Conservation (phyloP, 73 alveolate genomes). For the Durusdinium trenchii region DNA sequence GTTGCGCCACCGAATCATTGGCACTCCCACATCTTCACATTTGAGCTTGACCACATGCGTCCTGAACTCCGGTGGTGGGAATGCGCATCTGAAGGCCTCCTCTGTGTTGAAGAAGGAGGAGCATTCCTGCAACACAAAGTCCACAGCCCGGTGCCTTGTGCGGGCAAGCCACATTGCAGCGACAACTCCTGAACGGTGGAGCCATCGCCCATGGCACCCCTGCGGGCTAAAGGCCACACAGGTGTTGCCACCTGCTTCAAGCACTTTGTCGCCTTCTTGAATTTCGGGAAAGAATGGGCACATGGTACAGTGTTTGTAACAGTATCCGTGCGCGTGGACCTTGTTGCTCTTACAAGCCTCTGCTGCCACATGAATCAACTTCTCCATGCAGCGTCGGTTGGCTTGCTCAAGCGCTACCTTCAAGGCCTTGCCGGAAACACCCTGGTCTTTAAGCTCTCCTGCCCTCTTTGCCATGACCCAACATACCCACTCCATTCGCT, state of each 20-base stretch:
- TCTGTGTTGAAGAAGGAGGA: neutral
- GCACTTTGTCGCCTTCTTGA: neutral
- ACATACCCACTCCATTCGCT: neutral
- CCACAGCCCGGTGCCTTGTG: neutral
- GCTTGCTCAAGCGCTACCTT: neutral
- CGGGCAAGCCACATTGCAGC: neutral
- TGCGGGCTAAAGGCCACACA: conserved; percentile 31
- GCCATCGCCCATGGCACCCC: conserved; percentile 17
- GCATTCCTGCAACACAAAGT: conserved; percentile 36
- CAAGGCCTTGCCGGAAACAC: too few species aligned
- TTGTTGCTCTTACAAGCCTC: neutral
- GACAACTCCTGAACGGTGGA: neutral
- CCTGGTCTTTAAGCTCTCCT: neutral
- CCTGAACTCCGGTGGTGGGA: neutral
- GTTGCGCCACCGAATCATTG: neutral
- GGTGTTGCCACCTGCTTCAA: conserved; percentile 34
- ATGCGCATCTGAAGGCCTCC: neutral
- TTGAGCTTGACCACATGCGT: neutral
- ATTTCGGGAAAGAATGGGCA: neutral
- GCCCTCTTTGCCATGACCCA: neutral
- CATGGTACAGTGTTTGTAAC: neutral
- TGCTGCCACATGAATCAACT: neutral
- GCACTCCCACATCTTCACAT: neutral
- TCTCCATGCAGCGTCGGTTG: conserved; percentile 10
- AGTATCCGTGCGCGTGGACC: neutral